A percentile compares a stretch with the other conserved stretches of the same genome.
Conservation (phyloP, 2,329 filamentous ascomycete genomes). For the Cylindrodendrum hubeiense region DNA sequence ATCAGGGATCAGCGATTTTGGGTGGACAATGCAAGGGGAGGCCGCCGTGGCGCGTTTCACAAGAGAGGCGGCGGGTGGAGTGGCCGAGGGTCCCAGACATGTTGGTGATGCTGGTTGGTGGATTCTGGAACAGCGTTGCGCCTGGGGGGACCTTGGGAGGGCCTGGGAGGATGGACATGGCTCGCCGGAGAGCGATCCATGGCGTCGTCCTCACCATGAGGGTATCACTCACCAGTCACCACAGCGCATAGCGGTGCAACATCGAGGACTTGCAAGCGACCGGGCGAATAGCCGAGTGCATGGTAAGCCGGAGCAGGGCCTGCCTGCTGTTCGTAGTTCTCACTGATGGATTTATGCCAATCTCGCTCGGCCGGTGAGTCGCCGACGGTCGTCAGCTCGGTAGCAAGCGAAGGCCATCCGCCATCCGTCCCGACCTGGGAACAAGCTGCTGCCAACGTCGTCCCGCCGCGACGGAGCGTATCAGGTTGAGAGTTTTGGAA, state of each 20-base stretch:
- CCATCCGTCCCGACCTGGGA: slow-evolving; percentile 7
- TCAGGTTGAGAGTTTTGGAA: slow-evolving; percentile 32
- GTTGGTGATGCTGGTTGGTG: slow-evolving; percentile 20
- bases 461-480: slow-evolving; percentile 31
- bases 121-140: slow-evolving; percentile 9
- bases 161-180: neutral
- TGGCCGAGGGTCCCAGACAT: neutral
- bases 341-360: slow-evolving; percentile 5
- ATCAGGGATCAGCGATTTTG: slow-evolving; percentile 8
- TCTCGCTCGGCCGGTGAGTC: slow-evolving; percentile 31
- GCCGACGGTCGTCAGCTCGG: neutral
- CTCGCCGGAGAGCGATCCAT: neutral
- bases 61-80: slow-evolving; percentile 16
- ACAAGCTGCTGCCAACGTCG: slow-evolving; percentile 18
- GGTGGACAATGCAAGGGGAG: slow-evolving; percentile 23
- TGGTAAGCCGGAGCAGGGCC: slow-evolving; percentile 14
- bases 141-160: neutral
- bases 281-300: slow-evolving; percentile 19
- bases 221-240: slow-evolving; percentile 28
- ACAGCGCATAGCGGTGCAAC: neutral
- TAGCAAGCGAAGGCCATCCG: slow-evolving; percentile 4
- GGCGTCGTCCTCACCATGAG: slow-evolving; percentile 26
- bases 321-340: slow-evolving; percentile 21
- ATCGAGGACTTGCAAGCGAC: slow-evolving; percentile 3
- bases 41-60: slow-evolving; percentile 28